Conservation (phyloP, 768 basidiomycete species). For the Suillus subaureus region DNA sequence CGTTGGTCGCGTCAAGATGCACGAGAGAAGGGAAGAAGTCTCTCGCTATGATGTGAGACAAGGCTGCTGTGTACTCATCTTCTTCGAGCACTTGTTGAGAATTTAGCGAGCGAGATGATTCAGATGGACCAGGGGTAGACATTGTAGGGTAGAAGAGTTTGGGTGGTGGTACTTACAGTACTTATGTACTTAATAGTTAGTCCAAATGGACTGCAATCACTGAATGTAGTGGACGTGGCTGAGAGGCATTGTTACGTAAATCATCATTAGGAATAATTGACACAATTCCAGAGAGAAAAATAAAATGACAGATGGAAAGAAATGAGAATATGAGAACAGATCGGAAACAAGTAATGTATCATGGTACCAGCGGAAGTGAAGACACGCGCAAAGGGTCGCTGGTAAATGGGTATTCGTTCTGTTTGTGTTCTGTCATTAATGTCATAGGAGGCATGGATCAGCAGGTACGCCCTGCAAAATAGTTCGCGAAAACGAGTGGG, state of each 20-base stretch:
- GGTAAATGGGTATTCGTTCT: slow-evolving; percentile 12
- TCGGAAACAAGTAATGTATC: slow-evolving; percentile 11
- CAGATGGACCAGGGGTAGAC: slow-evolving; percentile 33
- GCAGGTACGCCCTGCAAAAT: slow-evolving; percentile 17
- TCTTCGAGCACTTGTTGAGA: slow-evolving; percentile 79
- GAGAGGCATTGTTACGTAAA: slow-evolving; percentile 2
- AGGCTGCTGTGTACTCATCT: slow-evolving; percentile 90
- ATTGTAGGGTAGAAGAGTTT: slow-evolving; percentile 19
- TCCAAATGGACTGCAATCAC: not conserved
- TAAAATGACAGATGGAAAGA: slow-evolving; percentile 6
- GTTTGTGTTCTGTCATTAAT: slow-evolving; percentile 23
- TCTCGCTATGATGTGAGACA: slow-evolving; percentile 91
- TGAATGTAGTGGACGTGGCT: not conserved
- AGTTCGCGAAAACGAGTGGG: slow-evolving; percentile 11
- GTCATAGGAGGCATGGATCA: slow-evolving; percentile 26
- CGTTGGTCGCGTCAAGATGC: slow-evolving; percentile 86
- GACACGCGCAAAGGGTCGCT: slow-evolving; percentile 7
- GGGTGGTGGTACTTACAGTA: not conserved
- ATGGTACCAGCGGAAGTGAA: slow-evolving; percentile 7
- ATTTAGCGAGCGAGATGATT: slow-evolving; percentile 61
- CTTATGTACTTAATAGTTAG: not conserved
- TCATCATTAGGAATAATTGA: slow-evolving; percentile 13
- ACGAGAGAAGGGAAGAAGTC: slow-evolving; percentile 97
- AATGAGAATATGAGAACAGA: not conserved
- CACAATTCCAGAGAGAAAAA: slow-evolving; percentile 10